phyloP scores from a whole-genome alignment of 805 yeast genomes.

The Lachancea cidri region DNA sequence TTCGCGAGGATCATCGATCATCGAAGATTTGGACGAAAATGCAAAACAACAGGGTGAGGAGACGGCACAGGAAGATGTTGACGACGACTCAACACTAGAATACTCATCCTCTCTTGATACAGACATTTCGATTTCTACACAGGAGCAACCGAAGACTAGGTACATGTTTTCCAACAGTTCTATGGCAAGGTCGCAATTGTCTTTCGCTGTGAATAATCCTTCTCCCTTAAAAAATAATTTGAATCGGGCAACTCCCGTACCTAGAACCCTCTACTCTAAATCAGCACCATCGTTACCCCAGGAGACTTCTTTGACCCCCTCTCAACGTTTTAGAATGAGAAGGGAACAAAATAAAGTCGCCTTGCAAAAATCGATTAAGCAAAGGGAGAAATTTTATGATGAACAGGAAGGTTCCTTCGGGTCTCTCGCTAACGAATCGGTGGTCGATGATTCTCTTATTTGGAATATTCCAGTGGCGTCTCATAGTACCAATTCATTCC shows the following conservation, averaged over 20 bases:
- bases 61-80: conserved; percentile 4
- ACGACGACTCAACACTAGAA: conserved; percentile 8
- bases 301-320: conserved; percentile 34
- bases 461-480: conserved; percentile 52
- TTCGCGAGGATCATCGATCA: conserved; percentile 11
- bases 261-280: conserved; percentile 8
- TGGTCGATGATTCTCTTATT: conserved; percentile 39
- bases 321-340: conserved; percentile 38
- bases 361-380: conserved; percentile 30
- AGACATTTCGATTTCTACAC: conserved; percentile 8
- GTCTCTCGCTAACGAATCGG: conserved; percentile 22
- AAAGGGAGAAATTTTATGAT: conserved; percentile 37
- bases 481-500: conserved; percentile 27
- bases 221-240: conserved; percentile 8
- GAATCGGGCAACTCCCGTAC: conserved; percentile 2
- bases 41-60: conserved; percentile 5
- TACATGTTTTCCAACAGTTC: conserved; percentile 7
- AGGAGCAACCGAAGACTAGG: conserved; percentile 4
- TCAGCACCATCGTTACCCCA: conserved; percentile 13
- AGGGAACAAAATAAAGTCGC: conserved; percentile 35
- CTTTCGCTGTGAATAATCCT: conserved; percentile 6
- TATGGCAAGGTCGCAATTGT: conserved; percentile 6
- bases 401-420: conserved; percentile 25
- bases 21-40: conserved; percentile 15
- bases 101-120: conserved; percentile 6